A percentile compares a stretch with the other conserved stretches of the same genome.
phyloP scores from a whole-genome alignment of 1,284 basidiomycete species.

The Veloboletus limbatus region DNA sequence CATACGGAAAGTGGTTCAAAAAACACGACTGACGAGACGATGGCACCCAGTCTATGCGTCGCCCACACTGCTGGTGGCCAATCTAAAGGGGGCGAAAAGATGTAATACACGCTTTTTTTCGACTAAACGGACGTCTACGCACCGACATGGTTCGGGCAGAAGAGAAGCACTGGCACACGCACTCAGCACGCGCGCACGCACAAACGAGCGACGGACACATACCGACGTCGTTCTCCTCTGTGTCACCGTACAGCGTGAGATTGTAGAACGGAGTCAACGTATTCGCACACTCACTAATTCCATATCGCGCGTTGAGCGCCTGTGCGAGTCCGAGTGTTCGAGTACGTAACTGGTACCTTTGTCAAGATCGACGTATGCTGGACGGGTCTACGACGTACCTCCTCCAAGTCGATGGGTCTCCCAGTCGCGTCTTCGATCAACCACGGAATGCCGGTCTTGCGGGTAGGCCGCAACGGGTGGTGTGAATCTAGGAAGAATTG shows the following conservation, averaged over 20 bases:
- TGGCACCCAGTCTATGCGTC: conserved; percentile 62
- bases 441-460: conserved; percentile 49
- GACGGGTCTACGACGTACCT: conserved; percentile 39
- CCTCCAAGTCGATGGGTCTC: conserved; percentile 42
- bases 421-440: conserved; percentile 65
- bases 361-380: not conserved
- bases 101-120: no score
- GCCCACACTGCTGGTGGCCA: conserved; percentile 73
- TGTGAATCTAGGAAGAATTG: conserved; percentile 69
- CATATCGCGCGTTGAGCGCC: conserved; percentile 52
- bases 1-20: no score
- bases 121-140: conserved; percentile 18
- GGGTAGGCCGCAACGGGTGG: conserved; percentile 47
- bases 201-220: conserved; percentile 24
- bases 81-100: conserved; percentile 44
- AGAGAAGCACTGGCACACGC: conserved; percentile 53
- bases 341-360: conserved; percentile 39
- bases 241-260: conserved; percentile 1
- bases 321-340: conserved; percentile 64
- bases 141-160: conserved; percentile 71
- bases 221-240: conserved; percentile 48
- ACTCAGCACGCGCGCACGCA: conserved; percentile 4
- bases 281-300: conserved; percentile 47
- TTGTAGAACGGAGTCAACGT: not conserved
- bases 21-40: conserved; percentile 50